A percentile compares a stretch with the other conserved stretches of the same genome.
These are phyloP conservation scores for Mycothermus thermophilus DNA, from an alignment of 495 filamentous ascomycete genomes.

Conservation along the genomic window DNA sequence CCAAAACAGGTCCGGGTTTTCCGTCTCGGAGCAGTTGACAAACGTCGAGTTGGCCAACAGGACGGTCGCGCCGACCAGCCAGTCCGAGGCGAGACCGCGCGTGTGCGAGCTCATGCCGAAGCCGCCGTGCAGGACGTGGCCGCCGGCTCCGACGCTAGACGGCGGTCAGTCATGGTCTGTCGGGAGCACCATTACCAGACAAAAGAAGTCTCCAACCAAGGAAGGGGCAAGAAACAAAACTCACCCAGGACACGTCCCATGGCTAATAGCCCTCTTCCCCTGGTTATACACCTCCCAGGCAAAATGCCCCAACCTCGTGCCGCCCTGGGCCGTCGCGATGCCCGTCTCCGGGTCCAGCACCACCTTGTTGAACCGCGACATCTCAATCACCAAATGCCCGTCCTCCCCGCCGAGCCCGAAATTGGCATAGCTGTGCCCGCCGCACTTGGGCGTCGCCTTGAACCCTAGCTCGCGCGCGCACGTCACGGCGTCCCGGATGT, in stretches of 20 bases:
- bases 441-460: slow-evolving; percentile 33
- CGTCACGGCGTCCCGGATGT: slow-evolving; percentile 28
- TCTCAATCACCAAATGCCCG: slow-evolving; percentile 30
- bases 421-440: slow-evolving; percentile 35
- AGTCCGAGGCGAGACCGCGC: slow-evolving; percentile 31
- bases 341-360: slow-evolving; percentile 22
- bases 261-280: slow-evolving; percentile 30
- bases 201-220: no score
- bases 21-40: slow-evolving; percentile 24
- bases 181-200: not conserved
- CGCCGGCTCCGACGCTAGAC: slow-evolving; percentile 28
- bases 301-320: slow-evolving; percentile 28
- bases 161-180: slow-evolving; percentile 3
- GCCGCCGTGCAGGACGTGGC: slow-evolving; percentile 32
- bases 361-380: slow-evolving; percentile 33
- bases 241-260: slow-evolving; percentile 35
- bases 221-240: no score
- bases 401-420: slow-evolving; percentile 35
- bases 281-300: slow-evolving; percentile 29
- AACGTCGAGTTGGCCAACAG: slow-evolving; percentile 30
- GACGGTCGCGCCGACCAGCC: slow-evolving; percentile 29
- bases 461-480: slow-evolving; percentile 26
- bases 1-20: slow-evolving; percentile 35
- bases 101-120: slow-evolving; percentile 33
- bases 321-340: slow-evolving; percentile 28